Conservation (phyloP, 2,329 filamentous ascomycete species). For the Ophiostoma novo-ulmi region DNA sequence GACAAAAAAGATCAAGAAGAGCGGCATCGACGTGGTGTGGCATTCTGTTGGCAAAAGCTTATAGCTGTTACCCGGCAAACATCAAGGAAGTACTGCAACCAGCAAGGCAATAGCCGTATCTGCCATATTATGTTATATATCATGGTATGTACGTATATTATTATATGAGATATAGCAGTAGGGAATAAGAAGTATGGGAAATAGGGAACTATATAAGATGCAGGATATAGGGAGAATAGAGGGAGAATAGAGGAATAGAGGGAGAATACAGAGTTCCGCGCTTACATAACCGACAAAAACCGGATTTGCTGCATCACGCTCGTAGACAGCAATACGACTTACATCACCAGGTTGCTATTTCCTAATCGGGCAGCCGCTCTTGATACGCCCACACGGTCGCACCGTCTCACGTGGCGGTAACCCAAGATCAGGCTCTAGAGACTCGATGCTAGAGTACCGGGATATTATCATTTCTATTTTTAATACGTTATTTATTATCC, state of each 20-base stretch:
- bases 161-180: not conserved
- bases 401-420: slow-evolving; percentile 3
- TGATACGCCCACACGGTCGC: not conserved
- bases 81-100: not conserved
- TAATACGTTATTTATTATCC: no score
- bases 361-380: not conserved
- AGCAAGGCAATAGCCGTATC: not conserved
- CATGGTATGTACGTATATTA: no score
- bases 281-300: slow-evolving; percentile 2
- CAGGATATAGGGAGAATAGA: not conserved
- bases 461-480: not conserved
- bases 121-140: not conserved
- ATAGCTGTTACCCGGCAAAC: not conserved
- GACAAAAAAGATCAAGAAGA: not conserved
- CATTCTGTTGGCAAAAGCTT: not conserved
- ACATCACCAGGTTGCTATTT: not conserved
- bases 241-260: not conserved
- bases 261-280: not conserved
- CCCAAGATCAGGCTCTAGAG: not conserved
- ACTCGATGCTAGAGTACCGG: no score
- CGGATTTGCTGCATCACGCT: not conserved
- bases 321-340: not conserved
- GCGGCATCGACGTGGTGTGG: not conserved
- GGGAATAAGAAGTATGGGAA: not conserved
- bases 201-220: no score